Conservation (phyloP, 306 rosid genomes). For the Ziziphus jujuba region DNA sequence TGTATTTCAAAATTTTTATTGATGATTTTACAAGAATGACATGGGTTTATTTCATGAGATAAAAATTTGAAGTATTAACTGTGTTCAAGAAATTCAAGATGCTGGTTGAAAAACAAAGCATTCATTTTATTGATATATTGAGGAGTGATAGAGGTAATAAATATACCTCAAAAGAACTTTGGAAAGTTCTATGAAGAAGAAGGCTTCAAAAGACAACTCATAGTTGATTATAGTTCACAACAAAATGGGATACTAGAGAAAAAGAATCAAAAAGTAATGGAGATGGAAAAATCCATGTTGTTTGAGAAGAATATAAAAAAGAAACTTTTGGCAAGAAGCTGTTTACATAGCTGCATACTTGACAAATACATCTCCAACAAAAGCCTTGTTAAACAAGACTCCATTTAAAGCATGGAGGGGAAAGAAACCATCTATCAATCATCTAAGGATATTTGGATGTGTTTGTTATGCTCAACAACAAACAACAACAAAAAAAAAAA, state of each 20-base stretch:
- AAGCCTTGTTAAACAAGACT: not conserved
- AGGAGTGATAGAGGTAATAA: not conserved
- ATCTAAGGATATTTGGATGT: constrained; percentile 7
- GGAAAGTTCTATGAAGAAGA: not conserved
- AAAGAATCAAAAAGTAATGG: not conserved
- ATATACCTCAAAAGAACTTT: not conserved
- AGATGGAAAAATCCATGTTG: not conserved
- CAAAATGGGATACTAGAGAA: constrained; percentile 1
- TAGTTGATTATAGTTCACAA: not conserved
- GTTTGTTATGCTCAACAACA: not conserved
- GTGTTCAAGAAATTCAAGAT: constrained; percentile 10
- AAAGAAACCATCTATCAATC: not conserved
- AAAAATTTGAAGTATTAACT: not conserved
- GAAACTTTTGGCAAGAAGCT: constrained; percentile 6
- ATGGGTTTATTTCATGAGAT: not conserved
- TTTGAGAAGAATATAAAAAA: not conserved
- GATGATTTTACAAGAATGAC: not conserved
- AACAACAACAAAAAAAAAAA: not conserved
- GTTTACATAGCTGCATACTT: not conserved
- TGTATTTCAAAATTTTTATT: constrained; percentile 1
- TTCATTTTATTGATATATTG: not conserved
- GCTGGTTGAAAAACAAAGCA: constrained; percentile 15
- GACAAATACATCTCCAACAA: not conserved
- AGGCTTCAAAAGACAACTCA: not conserved
- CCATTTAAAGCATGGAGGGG: constrained; percentile 1